Base-by-base conservation (phyloP, 768 basidiomycete genomes). In the Mycena belliarum region DNA sequence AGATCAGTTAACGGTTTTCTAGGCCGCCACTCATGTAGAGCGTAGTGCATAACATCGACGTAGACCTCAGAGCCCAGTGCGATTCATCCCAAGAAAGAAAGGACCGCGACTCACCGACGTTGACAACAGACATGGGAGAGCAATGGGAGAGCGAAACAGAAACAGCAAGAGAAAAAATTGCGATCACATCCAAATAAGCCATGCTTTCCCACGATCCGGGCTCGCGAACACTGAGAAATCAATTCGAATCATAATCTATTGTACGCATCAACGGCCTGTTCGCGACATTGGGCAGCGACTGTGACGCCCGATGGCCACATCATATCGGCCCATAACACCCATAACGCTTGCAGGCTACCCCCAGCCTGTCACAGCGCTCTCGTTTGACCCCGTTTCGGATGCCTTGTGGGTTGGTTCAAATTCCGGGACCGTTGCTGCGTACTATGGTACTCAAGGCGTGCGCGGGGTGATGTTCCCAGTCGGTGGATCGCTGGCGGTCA, bases 321-420 rank as follows among this genome's bases (percentile, higher is more conserved):
- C 68, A 10, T 75, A 75, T 57, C 70, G 68, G 55, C 68, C 72
- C 12, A 67, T 75, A 24, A 47, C 71, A 53, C 65, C 73, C 32
- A 72, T 76, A 63, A 58, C 74, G 37, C 64, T 69, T 49, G 47
- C 66, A n/a, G 60, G 53, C 37, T 79, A 75, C 61, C 70, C 69
- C 26, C 81, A 83, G 64, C 81, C 87, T 24, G 78, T 90, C 46
- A 87, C 90, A 23, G 83, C 92, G 0, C 78, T 97, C 55, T 83
- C 87, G 0, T 95, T 98, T 70, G 96, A 99, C 72, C 89, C 93
- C 9, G 87, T 90, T 21, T 91, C 93, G 0, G 95, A 98, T 70
- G 84, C 88, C 7, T 75, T 99, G 33, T 97, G 95, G 94, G 77
- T 88, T 45, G 95, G 95, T 28, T 79, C 83, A 10, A 83, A 85